Base-by-base conservation (phyloP, 2,329 filamentous ascomycete species). In the Cladophialophora bantiana region DNA sequence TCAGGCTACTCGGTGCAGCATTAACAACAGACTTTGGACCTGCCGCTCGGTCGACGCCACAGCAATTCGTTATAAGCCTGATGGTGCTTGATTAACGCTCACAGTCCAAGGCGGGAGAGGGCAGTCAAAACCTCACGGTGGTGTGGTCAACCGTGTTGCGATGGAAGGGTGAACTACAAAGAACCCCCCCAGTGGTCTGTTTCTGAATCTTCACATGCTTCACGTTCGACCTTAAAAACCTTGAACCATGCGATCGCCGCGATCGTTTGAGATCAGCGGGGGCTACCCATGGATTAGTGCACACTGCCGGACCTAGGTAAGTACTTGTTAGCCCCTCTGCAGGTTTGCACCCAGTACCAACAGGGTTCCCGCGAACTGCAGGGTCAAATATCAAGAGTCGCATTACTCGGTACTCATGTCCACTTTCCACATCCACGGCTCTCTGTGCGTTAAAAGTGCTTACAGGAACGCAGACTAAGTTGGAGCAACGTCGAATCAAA, bases 201-300 rank as follows among this genome's bases (percentile, higher is more conserved):
- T 40, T 64, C 31, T 38, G 58, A 53, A 67, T 63, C 42, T 67
- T 67, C 65, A 67, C 65, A 67, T 67, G 65, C 63, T 65, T 56
- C 53, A 40, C 52, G 32, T 58, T 36, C n/a, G 18, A 48, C 26
- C 31, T 2, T 55, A 40, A 36, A 67, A 67, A 67, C 55, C 50
- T 56, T 60, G 40, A 26, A 26, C 15, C 45, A 32, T 59, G 34
- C 54, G 65, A 67, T 67, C 65, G 42, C 12, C 60, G 52, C 45
- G 65, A 64, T 64, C 48, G 45, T 55, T 60, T 48, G 54, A 52
- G 62, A 64, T 64, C 60, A 62, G 50, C 50, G 38, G 52, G 31
- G 34, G 9, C 52, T 48, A 31, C 52, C n/a, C 50, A 42, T 56
- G 35, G 48, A 12, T 45, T 50, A 61, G 42, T n/a, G 59, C 59